These are phyloP conservation scores for Athelia sp. DNA, from an alignment of 1,284 basidiomycete species.

Conservation along the genomic window DNA sequence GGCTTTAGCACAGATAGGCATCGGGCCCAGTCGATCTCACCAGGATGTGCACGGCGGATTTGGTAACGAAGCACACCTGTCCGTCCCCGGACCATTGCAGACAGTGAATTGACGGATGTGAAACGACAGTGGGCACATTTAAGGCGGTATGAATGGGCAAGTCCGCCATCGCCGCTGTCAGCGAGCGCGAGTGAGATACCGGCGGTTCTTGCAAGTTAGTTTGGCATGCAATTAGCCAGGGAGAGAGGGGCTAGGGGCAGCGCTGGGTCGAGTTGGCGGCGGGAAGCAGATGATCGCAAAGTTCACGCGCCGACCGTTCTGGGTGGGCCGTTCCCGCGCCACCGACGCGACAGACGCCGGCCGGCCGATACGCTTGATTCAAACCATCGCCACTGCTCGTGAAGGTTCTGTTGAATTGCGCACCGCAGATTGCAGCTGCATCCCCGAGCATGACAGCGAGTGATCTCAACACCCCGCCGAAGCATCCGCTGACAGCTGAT, in stretches of 20 bases:
- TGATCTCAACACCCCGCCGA: no score
- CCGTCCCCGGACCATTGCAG: conserved; percentile 60
- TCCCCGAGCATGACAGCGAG: no score
- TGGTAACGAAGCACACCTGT: conserved; percentile 47
- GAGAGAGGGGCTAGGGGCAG: neutral
- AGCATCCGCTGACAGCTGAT: neutral
- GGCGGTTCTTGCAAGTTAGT: neutral
- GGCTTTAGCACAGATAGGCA: neutral
- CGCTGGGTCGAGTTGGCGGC: no score
- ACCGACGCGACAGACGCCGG: neutral
- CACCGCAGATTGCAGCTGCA: no score
- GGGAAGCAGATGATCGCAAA: no score
- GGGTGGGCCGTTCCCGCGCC: neutral
- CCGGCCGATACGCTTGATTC: neutral
- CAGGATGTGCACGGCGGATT: conserved; percentile 44
- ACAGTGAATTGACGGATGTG: conserved; percentile 37
- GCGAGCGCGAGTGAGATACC: neutral
- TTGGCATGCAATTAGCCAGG: neutral
- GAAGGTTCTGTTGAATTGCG: no score
- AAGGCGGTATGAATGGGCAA: conserved; percentile 29
- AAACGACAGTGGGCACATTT: conserved; percentile 36
- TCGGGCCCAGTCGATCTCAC: conserved; percentile 22
- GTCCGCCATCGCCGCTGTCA: neutral
- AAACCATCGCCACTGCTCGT: neutral
- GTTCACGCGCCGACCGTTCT: neutral